A percentile compares a stretch with the other conserved stretches of the same genome.
These are phyloP conservation scores for Neonectria magnoliae DNA, from an alignment of 2,329 filamentous ascomycete genomes.

Conservation along the genomic window DNA sequence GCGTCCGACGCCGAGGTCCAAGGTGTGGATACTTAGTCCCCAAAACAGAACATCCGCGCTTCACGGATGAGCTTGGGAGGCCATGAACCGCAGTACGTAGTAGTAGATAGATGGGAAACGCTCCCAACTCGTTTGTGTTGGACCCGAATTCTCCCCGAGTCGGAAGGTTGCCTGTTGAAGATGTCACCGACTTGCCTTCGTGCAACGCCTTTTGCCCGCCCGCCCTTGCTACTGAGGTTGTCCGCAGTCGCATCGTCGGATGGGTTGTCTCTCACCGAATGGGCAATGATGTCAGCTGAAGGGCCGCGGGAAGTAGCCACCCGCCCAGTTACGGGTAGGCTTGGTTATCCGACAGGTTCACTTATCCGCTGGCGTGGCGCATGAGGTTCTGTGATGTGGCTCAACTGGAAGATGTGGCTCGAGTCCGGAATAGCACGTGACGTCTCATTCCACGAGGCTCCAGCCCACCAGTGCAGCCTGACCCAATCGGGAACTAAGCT, in stretches of 20 bases:
- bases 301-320: constrained; percentile 12
- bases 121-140: background rate
- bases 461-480: constrained; percentile 20
- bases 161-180: background rate
- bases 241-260: background rate
- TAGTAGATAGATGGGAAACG: background rate
- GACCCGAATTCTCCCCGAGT: background rate
- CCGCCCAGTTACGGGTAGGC: background rate
- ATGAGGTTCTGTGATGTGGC: background rate
- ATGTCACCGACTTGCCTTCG: background rate
- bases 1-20: constrained; percentile 33
- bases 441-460: constrained; percentile 15
- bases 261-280: background rate
- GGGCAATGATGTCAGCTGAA: constrained; percentile 26
- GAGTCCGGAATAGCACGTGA: constrained; percentile 13
- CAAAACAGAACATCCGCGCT: constrained; percentile 20
- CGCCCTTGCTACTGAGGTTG: background rate
- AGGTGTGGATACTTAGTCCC: constrained; percentile 14
- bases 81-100: background rate
- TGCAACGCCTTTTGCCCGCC: background rate
- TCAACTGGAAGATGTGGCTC: constrained; percentile 24
- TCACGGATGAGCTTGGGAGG: background rate
- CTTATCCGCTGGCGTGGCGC: background rate
- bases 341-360: background rate
- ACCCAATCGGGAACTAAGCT: constrained; percentile 45